These are phyloP conservation scores for Chimonanthus praecox DNA, from an alignment of 164 flowering plant species.

Conservation along the genomic window DNA sequence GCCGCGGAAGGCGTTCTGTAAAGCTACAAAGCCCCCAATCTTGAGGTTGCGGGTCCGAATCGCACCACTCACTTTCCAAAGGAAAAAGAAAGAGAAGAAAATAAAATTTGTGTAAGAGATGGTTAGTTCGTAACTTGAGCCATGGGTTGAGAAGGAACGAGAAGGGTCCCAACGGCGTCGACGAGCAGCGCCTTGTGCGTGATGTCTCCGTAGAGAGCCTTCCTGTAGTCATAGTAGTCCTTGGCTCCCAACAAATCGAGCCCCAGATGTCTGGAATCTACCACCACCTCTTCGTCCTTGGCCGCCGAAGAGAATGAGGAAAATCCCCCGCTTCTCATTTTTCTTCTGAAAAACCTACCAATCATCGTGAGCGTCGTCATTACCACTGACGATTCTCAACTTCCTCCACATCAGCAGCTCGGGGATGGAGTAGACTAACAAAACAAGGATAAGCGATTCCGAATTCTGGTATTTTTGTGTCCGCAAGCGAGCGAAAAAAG, in stretches of 20 bases:
- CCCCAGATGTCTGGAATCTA: constrained; percentile 16
- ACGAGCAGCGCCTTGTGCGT: constrained; percentile 88
- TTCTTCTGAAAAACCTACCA: not conserved
- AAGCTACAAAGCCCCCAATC: not conserved
- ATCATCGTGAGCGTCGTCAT: not conserved
- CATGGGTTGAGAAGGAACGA: constrained; percentile 91
- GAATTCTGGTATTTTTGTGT: no score
- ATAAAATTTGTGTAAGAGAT: no score
- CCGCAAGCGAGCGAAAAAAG: no score
- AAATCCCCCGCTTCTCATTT: not conserved
- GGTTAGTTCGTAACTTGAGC: constrained; percentile 51
- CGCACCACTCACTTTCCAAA: not conserved
- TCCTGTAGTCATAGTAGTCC: constrained; percentile 75
- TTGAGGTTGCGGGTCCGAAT: no score
- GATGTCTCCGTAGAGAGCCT: constrained; percentile 72
- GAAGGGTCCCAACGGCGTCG: constrained; percentile 92
- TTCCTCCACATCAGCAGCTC: no score
- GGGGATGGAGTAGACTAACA: no score
- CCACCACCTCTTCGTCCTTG: constrained; percentile 14
- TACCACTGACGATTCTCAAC: no score
- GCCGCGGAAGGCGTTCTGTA: not conserved
- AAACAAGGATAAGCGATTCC: no score
- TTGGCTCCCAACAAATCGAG: constrained; percentile 43
- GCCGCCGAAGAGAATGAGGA: constrained; percentile 17
- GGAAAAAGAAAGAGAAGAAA: not conserved